Conservation (phyloP, 2,329 filamentous ascomycete genomes). For the Cladophialophora exuberans region DNA sequence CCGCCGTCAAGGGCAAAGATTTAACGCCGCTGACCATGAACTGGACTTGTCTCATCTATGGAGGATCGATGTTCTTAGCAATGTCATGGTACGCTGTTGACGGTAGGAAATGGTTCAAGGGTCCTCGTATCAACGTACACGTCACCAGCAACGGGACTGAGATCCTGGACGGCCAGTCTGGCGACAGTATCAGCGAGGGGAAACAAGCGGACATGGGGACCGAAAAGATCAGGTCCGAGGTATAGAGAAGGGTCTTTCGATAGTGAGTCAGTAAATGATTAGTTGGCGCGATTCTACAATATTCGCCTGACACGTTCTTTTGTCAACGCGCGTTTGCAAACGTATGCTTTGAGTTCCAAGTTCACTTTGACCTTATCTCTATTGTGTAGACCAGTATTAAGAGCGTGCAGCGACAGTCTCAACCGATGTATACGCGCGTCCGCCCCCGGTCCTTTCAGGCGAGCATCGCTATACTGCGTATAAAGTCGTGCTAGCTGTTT, state of each 20-base stretch:
- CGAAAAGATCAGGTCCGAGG: constrained; percentile 8
- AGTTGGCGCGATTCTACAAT: too few species aligned
- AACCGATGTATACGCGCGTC: too few species aligned
- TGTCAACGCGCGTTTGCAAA: too few species aligned
- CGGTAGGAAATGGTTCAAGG: constrained; percentile 41
- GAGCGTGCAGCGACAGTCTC: too few species aligned
- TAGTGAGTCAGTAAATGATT: too few species aligned
- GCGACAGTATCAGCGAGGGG: neutral
- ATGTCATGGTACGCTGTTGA: constrained; percentile 36
- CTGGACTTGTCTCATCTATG: constrained; percentile 39
- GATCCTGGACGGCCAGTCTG: constrained; percentile 12
- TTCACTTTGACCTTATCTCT: too few species aligned
- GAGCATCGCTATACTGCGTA: too few species aligned
- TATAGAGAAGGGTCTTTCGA: neutral
- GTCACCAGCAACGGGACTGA: constrained; percentile 12
- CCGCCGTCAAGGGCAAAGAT: constrained; percentile 35
- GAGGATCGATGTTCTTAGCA: constrained; percentile 37
- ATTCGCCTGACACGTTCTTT: too few species aligned
- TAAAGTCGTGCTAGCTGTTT: too few species aligned
- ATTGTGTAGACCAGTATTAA: too few species aligned
- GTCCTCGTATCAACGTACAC: constrained; percentile 38
- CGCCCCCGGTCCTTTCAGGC: too few species aligned
- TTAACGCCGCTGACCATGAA: constrained; percentile 38
- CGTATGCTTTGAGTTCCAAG: too few species aligned
- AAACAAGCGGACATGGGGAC: constrained; percentile 9